Evolutionary conservation across 2,329 filamentous ascomycete species (phyloP), one percentile per base, ranked within the genome.

Genomic region (Ilyonectria sp.): DNA sequence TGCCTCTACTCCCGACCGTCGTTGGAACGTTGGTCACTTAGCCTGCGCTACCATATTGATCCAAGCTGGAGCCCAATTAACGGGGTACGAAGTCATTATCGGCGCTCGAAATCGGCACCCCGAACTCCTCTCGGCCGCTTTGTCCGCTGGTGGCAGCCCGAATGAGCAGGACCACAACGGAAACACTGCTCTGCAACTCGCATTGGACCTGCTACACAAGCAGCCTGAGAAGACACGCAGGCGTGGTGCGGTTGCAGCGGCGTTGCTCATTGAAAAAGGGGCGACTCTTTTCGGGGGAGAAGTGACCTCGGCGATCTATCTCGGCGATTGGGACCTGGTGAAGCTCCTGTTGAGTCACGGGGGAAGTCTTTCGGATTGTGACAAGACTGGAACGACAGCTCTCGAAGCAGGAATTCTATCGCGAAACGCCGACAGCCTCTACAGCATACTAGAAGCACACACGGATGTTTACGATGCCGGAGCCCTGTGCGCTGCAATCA

Each of bases 271-370:
- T 10, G 29, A 54, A 46, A 53, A 64, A 6, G 61, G 61, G 6
- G 61, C 61, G 11, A 59, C 21, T 3, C 40, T 47, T 9, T 19
- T 33, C 17, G 37, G 35, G 8, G 61, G 55, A 37, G 61, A 64
- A 49, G 37, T 54, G 8, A 23, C 29, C 6, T 19, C 37, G 0
- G 47, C 47, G 6, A 47, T 44, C 47, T 23, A 15, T 13, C 31
- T 31, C 6, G 54, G 37, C 2, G 33, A 59, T 9, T 35, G 37
- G 46, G 40, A 49, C 10, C 21, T 59, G 5, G 33, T 59, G 8
- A 19, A 57, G n/a, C 13, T 57, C 5, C 10, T 59, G 2, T 3
- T 59, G 5, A 35, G 26, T 2, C 21, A 37, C 6, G 55, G 61
- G 2, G 55, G 61, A 47, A 54, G 40, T 31, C 9, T 47, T 6